These are phyloP conservation scores for Madurella fahalii DNA, from an alignment of 2,329 filamentous ascomycete genomes.

Conservation along the genomic window DNA sequence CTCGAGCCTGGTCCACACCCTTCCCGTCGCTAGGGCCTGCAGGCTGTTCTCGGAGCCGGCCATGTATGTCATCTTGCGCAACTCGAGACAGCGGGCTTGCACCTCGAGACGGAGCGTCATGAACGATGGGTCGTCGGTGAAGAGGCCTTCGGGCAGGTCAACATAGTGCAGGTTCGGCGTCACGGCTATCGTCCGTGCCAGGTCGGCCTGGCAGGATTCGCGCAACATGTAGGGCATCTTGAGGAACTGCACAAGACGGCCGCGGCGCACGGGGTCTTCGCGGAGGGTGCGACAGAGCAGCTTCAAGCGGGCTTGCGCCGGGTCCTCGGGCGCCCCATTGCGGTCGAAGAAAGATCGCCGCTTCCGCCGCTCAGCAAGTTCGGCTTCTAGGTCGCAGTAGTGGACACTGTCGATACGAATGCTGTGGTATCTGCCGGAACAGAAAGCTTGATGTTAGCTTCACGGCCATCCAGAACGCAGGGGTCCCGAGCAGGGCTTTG, in stretches of 20 bases:
- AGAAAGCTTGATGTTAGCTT: conserved; percentile 12
- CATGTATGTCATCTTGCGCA: conserved; percentile 86
- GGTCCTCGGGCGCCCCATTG: conserved; percentile 77
- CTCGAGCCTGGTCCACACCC: conserved; percentile 66
- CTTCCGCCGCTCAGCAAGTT: conserved; percentile 74
- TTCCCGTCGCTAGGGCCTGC: conserved; percentile 61
- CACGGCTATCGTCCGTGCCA: conserved; percentile 81
- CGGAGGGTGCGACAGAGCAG: conserved; percentile 79
- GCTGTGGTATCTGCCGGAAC: conserved; percentile 66
- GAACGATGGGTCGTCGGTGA: conserved; percentile 72
- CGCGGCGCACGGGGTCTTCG: conserved; percentile 66
- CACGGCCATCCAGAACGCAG: background rate
- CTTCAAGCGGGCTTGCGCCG: conserved; percentile 68
- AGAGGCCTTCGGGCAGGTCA: conserved; percentile 86
- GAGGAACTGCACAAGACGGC: conserved; percentile 67
- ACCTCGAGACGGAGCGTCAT: conserved; percentile 76
- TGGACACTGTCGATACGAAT: conserved; percentile 92
- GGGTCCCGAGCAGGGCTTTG: background rate
- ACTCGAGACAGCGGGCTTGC: conserved; percentile 74
- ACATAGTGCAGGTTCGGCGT: conserved; percentile 83
- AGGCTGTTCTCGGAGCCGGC: conserved; percentile 75
- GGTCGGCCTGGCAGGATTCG: conserved; percentile 76
- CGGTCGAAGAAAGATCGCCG: conserved; percentile 67
- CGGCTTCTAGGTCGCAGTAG: conserved; percentile 84
- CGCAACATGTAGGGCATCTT: conserved; percentile 95